Percentiles rank a stretch among this genome's conserved stretches.
These are phyloP conservation scores for Bocquillonia castaneifolia DNA, from an alignment of 441 rosid genomes.

Conservation along the genomic window DNA sequence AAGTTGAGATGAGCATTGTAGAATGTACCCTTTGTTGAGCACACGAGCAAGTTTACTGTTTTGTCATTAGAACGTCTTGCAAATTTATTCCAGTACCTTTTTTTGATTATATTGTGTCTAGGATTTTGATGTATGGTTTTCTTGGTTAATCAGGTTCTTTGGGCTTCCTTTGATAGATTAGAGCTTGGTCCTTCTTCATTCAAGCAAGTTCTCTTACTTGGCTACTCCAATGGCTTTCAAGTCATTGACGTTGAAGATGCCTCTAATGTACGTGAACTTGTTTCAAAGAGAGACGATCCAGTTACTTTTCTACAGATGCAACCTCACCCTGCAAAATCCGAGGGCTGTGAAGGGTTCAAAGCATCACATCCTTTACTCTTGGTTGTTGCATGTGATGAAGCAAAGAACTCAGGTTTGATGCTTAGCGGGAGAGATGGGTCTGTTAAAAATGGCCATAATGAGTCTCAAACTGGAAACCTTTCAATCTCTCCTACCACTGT, in stretches of 20 bases:
- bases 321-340: conserved; percentile 62
- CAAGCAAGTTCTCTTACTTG: conserved; percentile 74
- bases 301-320: conserved; percentile 89
- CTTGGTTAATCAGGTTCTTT: conserved; percentile 61
- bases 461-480: conserved; percentile 47
- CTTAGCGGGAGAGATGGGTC: conserved; percentile 52
- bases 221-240: conserved; percentile 91
- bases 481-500: conserved; percentile 61
- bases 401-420: conserved; percentile 38
- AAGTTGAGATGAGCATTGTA: no score
- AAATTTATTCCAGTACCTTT: not conserved
- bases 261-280: conserved; percentile 62
- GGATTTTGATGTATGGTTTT: conserved; percentile 14
- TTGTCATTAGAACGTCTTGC: not conserved
- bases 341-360: conserved; percentile 62
- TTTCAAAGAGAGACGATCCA: conserved; percentile 77
- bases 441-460: conserved; percentile 52
- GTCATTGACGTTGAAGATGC: conserved; percentile 85
- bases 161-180: conserved; percentile 87
- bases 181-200: conserved; percentile 53
- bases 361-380: conserved; percentile 82
- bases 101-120: conserved; percentile 3
- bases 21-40: not conserved
- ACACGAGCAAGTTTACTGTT: not conserved
- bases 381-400: conserved; percentile 76